These are phyloP conservation scores for Lactarius evosmus DNA, from an alignment of 768 basidiomycete genomes.

Conservation along the genomic window DNA sequence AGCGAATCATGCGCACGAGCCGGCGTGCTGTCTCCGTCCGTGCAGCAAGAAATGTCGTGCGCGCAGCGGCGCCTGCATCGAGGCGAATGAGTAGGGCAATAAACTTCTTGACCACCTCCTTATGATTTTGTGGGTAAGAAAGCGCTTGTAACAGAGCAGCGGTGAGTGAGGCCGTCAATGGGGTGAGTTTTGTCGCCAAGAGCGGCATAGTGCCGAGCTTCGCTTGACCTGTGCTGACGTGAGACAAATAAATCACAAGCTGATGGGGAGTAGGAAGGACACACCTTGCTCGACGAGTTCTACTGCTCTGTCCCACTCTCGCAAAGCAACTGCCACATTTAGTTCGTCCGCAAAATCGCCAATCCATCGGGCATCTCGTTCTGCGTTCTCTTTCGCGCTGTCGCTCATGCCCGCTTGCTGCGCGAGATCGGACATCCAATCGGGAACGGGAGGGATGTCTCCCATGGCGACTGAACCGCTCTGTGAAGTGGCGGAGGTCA, in stretches of 20 bases:
- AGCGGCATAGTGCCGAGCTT: constrained; percentile 55
- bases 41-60: constrained; percentile 78
- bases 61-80: constrained; percentile 72
- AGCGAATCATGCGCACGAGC: constrained; percentile 81
- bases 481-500: constrained; percentile 23
- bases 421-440: constrained; percentile 73
- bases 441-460: constrained; percentile 59
- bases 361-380: constrained; percentile 81
- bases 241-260: not conserved
- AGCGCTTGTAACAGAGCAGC: constrained; percentile 69
- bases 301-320: constrained; percentile 88
- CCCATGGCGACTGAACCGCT: constrained; percentile 36
- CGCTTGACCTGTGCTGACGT: constrained; percentile 47
- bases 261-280: not conserved
- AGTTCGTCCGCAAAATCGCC: constrained; percentile 90
- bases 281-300: constrained; percentile 77
- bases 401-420: constrained; percentile 51
- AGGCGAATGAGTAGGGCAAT: constrained; percentile 73
- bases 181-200: constrained; percentile 56
- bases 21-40: constrained; percentile 70
- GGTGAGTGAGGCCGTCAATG: constrained; percentile 65
- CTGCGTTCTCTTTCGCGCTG: constrained; percentile 67
- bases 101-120: constrained; percentile 66
- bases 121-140: constrained; percentile 72
- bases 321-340: constrained; percentile 84